phyloP scores from a whole-genome alignment of 441 rosid genomes.

The Kokia cookei region DNA sequence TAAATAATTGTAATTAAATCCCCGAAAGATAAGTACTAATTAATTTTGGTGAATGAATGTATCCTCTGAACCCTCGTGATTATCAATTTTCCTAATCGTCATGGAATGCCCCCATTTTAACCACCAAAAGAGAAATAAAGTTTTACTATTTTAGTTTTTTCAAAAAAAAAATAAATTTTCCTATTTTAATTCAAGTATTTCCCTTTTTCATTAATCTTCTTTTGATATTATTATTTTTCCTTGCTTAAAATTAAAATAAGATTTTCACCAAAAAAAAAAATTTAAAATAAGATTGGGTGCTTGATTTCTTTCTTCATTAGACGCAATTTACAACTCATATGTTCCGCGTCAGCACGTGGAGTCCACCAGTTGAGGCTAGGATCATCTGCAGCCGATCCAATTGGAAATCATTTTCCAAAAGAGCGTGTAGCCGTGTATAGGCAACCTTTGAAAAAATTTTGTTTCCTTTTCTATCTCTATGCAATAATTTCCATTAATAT shows the following conservation, averaged over 20 bases:
- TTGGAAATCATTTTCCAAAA: not conserved
- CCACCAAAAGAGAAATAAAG: no score
- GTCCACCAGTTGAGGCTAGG: not conserved
- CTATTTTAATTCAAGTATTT: no score
- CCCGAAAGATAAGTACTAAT: not conserved
- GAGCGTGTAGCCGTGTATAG: not conserved
- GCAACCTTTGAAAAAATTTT: not conserved
- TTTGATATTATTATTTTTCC: no score
- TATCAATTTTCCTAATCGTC: not conserved
- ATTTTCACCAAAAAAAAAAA: not conserved
- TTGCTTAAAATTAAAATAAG: no score
- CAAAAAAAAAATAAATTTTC: no score
- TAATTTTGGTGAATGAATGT: not conserved
- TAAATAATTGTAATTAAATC: not conserved
- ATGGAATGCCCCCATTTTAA: not conserved
- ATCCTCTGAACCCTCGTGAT: not conserved
- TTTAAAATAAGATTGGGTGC: not conserved
- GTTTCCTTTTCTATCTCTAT: not conserved
- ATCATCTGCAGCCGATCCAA: not conserved
- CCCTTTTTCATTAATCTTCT: no score
- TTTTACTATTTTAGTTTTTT: no score
- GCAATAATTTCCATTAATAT: not conserved
- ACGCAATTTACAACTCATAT: not conserved
- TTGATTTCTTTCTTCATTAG: not conserved
- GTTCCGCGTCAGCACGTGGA: not conserved